Base-by-base conservation (phyloP, 352 stramenopile genomes). In the Plasmopara viticola region DNA sequence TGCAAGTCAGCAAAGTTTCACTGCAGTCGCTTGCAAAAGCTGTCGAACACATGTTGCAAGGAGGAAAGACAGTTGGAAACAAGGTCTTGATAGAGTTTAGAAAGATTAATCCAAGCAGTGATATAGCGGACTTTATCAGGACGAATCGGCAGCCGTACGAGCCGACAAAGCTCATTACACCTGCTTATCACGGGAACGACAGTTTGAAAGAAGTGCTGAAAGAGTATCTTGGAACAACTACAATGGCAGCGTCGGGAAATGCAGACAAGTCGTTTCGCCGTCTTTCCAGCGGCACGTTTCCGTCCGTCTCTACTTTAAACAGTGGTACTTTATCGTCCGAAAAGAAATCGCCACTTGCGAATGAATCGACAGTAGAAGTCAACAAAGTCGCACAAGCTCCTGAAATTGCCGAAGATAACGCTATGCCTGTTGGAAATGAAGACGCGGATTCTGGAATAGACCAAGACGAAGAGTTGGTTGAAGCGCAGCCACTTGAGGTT, bases 1-100 rank as follows among this genome's bases (percentile, higher is more conserved):
- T 93, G 9, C 79, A 93, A 59, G 82, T 90, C 47, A 63, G 78
- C 34, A 93, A 93, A 40, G 88, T 83, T 48, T 88, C 78, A 0
- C 56, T 93, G 14, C 56, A 84, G 44, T 86, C 75, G 5, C 60
- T 93, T 5, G 66, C 68, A 0, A 87, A 87, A 65, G 82, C 82
- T 9, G 56, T 88, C 38, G 74, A 86, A 28, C 78, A 90, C 40
- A 75, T 78, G 57, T 33, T 90, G 1, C 48, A 64, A 13, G 66
- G 76, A 17, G 64, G 68, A 2, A 60, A 51, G 13, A 50, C 56
- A 6, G 51, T 82, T 9, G 66, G 75, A 10, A 60, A 68, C 10
- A 68, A 64, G 10, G 64, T 73, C 7, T 35, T 86, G 7, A 18
- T 44, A 4, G 65, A 70, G 7, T 74, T 90, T 39, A 62, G 81